Percentiles rank a stretch among this genome's conserved stretches.
phyloP scores from a whole-genome alignment of 352 stramenopile genomes.

The Globisporangium carolinianum region DNA sequence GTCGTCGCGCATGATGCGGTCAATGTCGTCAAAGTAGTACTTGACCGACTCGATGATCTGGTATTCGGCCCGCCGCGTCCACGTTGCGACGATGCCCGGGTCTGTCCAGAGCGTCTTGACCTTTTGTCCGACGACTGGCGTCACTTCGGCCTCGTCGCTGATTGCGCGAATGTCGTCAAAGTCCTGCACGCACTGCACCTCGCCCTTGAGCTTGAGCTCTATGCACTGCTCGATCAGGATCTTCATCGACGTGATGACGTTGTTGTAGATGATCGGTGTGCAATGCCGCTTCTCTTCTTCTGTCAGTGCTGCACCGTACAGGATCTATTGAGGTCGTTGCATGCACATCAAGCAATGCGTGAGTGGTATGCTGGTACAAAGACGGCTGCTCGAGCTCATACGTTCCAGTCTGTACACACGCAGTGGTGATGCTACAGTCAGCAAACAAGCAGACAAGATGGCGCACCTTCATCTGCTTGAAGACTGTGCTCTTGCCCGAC shows the following conservation, averaged over 20 bases:
- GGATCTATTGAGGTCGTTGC: constrained; percentile 36
- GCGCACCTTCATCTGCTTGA: constrained; percentile 89
- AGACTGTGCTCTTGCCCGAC: constrained; percentile 94
- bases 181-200: constrained; percentile 64
- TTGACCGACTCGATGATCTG: constrained; percentile 97
- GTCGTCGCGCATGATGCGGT: constrained; percentile 90
- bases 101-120: constrained; percentile 94
- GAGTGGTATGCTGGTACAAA: no score
- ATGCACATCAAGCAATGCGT: constrained; percentile 1
- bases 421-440: background rate
- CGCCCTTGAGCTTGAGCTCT: constrained; percentile 74
- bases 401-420: background rate
- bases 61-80: constrained; percentile 89
- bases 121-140: constrained; percentile 83
- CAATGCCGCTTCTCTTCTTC: constrained; percentile 85
- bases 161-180: constrained; percentile 76
- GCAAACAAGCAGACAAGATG: background rate
- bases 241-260: constrained; percentile 89
- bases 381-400: no score
- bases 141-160: constrained; percentile 86
- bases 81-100: constrained; percentile 85
- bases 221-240: constrained; percentile 85
- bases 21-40: constrained; percentile 96
- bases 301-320: constrained; percentile 78
- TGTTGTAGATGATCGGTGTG: constrained; percentile 89